Conservation (phyloP, 2,329 filamentous ascomycete genomes). For the Amesomyces nigricolor region DNA sequence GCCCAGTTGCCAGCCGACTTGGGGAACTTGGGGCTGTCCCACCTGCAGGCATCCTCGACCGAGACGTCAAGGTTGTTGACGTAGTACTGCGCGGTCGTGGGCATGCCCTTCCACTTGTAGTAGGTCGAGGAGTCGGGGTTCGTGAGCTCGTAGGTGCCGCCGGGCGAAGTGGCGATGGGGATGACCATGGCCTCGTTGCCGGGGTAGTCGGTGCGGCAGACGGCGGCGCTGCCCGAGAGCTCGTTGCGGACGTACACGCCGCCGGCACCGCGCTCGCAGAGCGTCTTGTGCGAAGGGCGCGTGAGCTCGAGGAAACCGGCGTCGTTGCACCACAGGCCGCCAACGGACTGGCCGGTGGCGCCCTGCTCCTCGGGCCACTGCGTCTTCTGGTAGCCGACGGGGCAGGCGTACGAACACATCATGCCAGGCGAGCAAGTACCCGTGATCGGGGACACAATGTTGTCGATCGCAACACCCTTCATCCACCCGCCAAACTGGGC, state of each 20-base stretch:
- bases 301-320: slow-evolving; percentile 72
- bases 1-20: slow-evolving; percentile 75
- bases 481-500: slow-evolving; percentile 56
- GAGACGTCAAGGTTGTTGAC: slow-evolving; percentile 75
- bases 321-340: slow-evolving; percentile 74
- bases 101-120: slow-evolving; percentile 69
- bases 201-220: slow-evolving; percentile 96
- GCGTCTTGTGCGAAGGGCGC: slow-evolving; percentile 57
- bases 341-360: slow-evolving; percentile 73
- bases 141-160: slow-evolving; percentile 58
- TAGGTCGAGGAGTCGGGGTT: slow-evolving; percentile 68
- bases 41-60: slow-evolving; percentile 66
- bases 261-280: slow-evolving; percentile 69
- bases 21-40: slow-evolving; percentile 50
- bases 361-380: slow-evolving; percentile 83
- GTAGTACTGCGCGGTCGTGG: slow-evolving; percentile 93
- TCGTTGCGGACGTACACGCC: slow-evolving; percentile 72
- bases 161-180: slow-evolving; percentile 59
- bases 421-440: slow-evolving; percentile 57
- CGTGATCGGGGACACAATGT: slow-evolving; percentile 58
- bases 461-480: slow-evolving; percentile 51
- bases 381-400: slow-evolving; percentile 83
- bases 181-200: slow-evolving; percentile 86
- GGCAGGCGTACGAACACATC: slow-evolving; percentile 92
- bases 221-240: slow-evolving; percentile 57